Base-by-base conservation (phyloP, 371 early-diverging fungal species). In the Actinomortierella ambigua region DNA sequence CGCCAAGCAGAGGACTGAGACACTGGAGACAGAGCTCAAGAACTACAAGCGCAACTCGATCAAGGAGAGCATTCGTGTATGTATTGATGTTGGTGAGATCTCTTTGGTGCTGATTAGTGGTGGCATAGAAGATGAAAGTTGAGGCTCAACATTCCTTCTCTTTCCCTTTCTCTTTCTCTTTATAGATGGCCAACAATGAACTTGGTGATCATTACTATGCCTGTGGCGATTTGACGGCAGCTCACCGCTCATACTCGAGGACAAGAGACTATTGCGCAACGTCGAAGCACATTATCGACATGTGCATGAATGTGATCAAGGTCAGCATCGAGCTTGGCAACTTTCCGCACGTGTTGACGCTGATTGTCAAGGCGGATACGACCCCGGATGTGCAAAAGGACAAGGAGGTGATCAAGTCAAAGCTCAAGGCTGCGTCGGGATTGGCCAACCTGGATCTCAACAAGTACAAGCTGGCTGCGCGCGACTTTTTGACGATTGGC, bases 51-150 rank as follows among this genome's bases (percentile, higher is more conserved):
- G 69, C 41, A 91, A 88, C 57, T 64, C 86, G 49, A 84, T 88
- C 61, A 95, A 92, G 75, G 95, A 95, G 76, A 86, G 86, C 64
- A 92, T 93, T 43, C 76, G 95, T 63, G 94, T 93, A 81, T 53
- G 83, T 55, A 7, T 9, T 14, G 18, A 27, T 44, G 56, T 26
- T 18, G 8, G 52, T 49, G 18, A 13, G 23, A 15, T 51, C n/a
- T 46, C 23, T 34, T 48, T 24, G 15, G n/a, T 17, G 23, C 39
- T 47, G 4, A 48, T 20, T 34, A 28, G 0, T 67, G 29, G 18
- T 40, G 50, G 55, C n/a, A n/a, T n/a, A n/a, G n/a, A n/a, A n/a
- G n/a, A n/a, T n/a, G n/a, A n/a, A n/a, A n/a, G n/a, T n/a, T n/a
- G n/a, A n/a, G n/a, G n/a, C n/a, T n/a, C n/a, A n/a, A n/a, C n/a